Percentiles rank a stretch among this genome's conserved stretches.
phyloP scores from a whole-genome alignment of 805 yeast species.

The Candida parachauliodes region DNA sequence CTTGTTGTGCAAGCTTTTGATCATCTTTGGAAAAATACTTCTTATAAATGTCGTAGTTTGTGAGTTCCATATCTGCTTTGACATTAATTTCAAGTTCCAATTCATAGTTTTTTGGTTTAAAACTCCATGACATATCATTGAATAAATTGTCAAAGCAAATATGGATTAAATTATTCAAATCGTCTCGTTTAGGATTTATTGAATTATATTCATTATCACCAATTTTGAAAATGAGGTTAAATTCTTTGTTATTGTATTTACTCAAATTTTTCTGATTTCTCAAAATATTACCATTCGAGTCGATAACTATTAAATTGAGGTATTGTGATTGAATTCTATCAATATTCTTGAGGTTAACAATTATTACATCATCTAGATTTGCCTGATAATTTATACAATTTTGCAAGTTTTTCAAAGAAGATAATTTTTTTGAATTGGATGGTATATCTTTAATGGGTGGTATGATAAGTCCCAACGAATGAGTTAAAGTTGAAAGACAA shows the following conservation, averaged over 20 bases:
- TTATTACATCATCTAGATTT: constrained; percentile 33
- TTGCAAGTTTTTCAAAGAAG: constrained; percentile 26
- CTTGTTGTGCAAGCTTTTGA: too few relatives aligned
- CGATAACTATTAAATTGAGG: constrained; percentile 35
- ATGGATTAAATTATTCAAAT: constrained; percentile 20
- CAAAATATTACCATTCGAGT: constrained; percentile 32
- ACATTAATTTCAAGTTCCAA: constrained; percentile 33
- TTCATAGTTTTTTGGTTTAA: constrained; percentile 28
- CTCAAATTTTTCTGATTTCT: constrained; percentile 28
- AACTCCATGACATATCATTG: constrained; percentile 41
- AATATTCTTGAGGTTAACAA: constrained; percentile 30
- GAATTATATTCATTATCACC: too few relatives aligned
- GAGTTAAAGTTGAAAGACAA: neutral
- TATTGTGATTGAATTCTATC: constrained; percentile 28
- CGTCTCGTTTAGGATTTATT: neutral
- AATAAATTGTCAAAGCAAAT: constrained; percentile 42
- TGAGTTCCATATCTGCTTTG: constrained; percentile 27
- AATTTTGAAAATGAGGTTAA: constrained; percentile 34
- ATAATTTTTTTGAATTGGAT: constrained; percentile 15
- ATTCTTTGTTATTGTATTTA: constrained; percentile 18
- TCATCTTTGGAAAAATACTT: constrained; percentile 28
- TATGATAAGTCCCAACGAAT: constrained; percentile 27
- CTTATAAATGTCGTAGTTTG: constrained; percentile 28
- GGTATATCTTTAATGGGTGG: constrained; percentile 33
- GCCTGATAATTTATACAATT: constrained; percentile 38